Evolutionary conservation across 2,329 filamentous ascomycete genomes (phyloP), one percentile per base, ranked within the genome.

Genomic region (Venturia nashicola): DNA sequence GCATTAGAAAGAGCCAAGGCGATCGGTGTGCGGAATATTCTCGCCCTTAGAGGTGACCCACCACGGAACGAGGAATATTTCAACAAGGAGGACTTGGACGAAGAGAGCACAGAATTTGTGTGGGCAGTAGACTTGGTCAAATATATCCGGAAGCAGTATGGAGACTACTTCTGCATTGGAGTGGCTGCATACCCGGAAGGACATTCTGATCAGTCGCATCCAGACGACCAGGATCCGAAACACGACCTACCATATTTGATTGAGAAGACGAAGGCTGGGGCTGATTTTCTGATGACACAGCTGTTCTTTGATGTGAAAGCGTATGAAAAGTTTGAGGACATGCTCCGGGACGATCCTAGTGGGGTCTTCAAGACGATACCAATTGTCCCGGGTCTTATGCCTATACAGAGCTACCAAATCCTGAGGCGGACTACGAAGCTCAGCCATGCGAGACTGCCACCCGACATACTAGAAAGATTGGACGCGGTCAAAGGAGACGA

Each of bases 241-340:
- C 77, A 79, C 62, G 94, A 99, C 76, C 77, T 99, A 65, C 90
- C 92, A 0, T 96, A 89, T 71, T 80, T 99, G 63, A 84, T 96
- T 12, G 91, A 96, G 68, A 99, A 99, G 81, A 88, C 88, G 0
- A 81, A 87, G 69, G 94, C 94, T 3, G 94, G 94, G 0, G 94
- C 92, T 61, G 92, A 97, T 76, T 99, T 99, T 72, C 89, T 99
- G 76, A 96, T 99, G 90, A 97, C 94, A 0, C 94, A 99, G 75
- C 82, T 99, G 9, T 97, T 97, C 76, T 99, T 96, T 75, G 91
- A 97, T 72, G 83, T 91, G 32, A 81, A 89, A 3, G 90, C 90
- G 20, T 99, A 95, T 72, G 83, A 86, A 64, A 79, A 79, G 42
- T 97, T 95, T 71, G 93, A 97, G 77, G 82, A 79, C 67, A 83